Evolutionary conservation across 257 asterid species (phyloP).

Genomic region (Nicotiana paniculata): DNA sequence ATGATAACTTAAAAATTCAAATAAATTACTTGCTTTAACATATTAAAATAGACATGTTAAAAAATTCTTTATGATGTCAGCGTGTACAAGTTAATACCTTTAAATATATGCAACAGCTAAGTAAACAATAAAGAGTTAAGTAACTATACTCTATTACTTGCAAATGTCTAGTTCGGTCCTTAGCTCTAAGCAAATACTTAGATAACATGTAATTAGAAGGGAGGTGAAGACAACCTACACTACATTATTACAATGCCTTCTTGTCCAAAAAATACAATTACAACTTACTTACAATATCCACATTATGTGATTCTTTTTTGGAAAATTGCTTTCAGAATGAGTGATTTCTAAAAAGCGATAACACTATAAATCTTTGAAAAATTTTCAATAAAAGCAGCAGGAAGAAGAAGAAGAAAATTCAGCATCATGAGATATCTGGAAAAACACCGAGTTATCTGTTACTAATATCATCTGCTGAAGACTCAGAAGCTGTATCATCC

Average conservation of each 20-base stretch:
- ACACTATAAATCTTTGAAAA: constrained; percentile 9
- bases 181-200: not conserved
- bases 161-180: not conserved
- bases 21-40: no score
- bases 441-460: constrained; percentile 34
- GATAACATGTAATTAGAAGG: not conserved
- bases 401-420: not conserved
- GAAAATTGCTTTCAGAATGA: not conserved
- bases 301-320: not conserved
- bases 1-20: no score
- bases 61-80: no score
- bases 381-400: not conserved
- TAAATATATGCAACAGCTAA: not conserved
- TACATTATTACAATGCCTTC: constrained; percentile 14
- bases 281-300: constrained; percentile 7
- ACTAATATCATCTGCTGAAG: constrained; percentile 58
- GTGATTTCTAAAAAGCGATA: constrained; percentile 29
- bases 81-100: no score
- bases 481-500: constrained; percentile 83
- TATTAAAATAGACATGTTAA: no score
- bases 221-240: not conserved
- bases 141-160: not conserved
- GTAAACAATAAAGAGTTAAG: not conserved
- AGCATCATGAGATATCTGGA: not conserved
- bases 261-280: constrained; percentile 26